Percentiles rank a stretch among this genome's conserved stretches.
phyloP scores from a whole-genome alignment of 2,329 filamentous ascomycete genomes.

The Elsinoe perseae region DNA sequence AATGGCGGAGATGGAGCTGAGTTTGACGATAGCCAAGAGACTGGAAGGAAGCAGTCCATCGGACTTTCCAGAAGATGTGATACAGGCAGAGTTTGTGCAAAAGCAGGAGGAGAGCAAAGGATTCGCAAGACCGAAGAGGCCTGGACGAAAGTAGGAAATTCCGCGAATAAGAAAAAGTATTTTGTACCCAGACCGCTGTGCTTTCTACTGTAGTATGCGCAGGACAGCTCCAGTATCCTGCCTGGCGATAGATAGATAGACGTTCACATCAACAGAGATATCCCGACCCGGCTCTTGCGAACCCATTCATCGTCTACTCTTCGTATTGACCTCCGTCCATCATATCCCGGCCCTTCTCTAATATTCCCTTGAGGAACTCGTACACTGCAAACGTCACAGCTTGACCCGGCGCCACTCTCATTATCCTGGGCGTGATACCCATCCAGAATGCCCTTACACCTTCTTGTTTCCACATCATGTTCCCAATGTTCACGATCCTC shows the following conservation, averaged over 20 bases:
- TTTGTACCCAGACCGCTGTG: conserved; percentile 11
- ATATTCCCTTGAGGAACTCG: conserved; percentile 43
- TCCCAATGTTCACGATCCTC: conserved; percentile 69
- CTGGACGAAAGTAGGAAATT: conserved; percentile 47
- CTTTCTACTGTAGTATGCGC: conserved; percentile 9
- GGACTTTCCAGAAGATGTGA: conserved; percentile 60
- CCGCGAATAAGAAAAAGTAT: background rate
- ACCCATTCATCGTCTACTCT: conserved; percentile 32
- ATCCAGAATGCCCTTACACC: conserved; percentile 95
- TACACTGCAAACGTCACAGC: conserved; percentile 62
- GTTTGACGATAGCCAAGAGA: conserved; percentile 60
- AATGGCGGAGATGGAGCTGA: conserved; percentile 58
- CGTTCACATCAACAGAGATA: background rate
- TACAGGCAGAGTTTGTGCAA: conserved; percentile 61
- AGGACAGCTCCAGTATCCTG: conserved; percentile 7
- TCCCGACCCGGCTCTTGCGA: background rate
- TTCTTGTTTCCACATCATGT: conserved; percentile 64
- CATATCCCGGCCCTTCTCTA: conserved; percentile 43
- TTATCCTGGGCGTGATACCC: conserved; percentile 94
- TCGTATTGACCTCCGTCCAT: conserved; percentile 42
- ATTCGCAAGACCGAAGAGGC: conserved; percentile 72
- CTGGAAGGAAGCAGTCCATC: conserved; percentile 56
- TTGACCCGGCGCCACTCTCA: conserved; percentile 94
- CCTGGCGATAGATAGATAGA: conserved; percentile 10
- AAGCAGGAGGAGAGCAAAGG: conserved; percentile 57